Evolutionary conservation across 2,329 filamentous ascomycete species (phyloP).

Genomic region (Pezicula carpinea): DNA sequence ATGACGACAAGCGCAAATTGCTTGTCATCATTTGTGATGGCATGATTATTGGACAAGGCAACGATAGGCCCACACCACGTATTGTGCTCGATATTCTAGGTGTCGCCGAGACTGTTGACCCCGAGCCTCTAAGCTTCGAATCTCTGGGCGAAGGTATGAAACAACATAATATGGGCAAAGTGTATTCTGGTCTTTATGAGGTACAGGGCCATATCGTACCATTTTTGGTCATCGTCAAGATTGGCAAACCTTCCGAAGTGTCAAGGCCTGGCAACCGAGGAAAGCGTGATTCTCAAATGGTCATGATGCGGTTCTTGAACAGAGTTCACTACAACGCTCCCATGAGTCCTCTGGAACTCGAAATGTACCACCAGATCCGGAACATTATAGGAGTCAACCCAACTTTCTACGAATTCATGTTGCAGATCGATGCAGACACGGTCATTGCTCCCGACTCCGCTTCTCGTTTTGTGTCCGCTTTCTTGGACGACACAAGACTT

Average conservation of each 20-base stretch:
- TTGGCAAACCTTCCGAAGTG: slow-evolving; percentile 79
- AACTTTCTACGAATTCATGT: slow-evolving; percentile 93
- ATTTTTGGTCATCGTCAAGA: slow-evolving; percentile 94
- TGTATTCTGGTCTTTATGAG: slow-evolving; percentile 96
- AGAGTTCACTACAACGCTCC: slow-evolving; percentile 95
- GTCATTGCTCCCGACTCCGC: slow-evolving; percentile 86
- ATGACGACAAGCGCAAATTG: slow-evolving; percentile 97
- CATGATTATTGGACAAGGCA: slow-evolving; percentile 93
- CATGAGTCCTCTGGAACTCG: slow-evolving; percentile 94
- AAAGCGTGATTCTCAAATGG: slow-evolving; percentile 98
- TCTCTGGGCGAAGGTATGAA: slow-evolving; percentile 92
- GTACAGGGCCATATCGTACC: slow-evolving; percentile 97
- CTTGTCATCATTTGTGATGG: slow-evolving; percentile 91
- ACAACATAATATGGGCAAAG: slow-evolving; percentile 99
- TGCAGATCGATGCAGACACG: slow-evolving; percentile 97
- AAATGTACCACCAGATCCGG: slow-evolving; percentile 97
- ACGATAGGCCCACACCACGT: slow-evolving; percentile 94
- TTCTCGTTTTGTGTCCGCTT: slow-evolving; percentile 86
- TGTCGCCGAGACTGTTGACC: slow-evolving; percentile 88
- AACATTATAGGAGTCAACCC: slow-evolving; percentile 99
- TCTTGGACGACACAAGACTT: slow-evolving; percentile 87
- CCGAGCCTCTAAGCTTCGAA: slow-evolving; percentile 94
- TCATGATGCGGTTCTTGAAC: slow-evolving; percentile 98
- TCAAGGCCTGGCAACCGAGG: slow-evolving; percentile 85
- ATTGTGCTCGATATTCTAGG: slow-evolving; percentile 97